Base-by-base conservation (phyloP, 2,329 filamentous ascomycete genomes). In the Cryoendolithus antarcticus region DNA sequence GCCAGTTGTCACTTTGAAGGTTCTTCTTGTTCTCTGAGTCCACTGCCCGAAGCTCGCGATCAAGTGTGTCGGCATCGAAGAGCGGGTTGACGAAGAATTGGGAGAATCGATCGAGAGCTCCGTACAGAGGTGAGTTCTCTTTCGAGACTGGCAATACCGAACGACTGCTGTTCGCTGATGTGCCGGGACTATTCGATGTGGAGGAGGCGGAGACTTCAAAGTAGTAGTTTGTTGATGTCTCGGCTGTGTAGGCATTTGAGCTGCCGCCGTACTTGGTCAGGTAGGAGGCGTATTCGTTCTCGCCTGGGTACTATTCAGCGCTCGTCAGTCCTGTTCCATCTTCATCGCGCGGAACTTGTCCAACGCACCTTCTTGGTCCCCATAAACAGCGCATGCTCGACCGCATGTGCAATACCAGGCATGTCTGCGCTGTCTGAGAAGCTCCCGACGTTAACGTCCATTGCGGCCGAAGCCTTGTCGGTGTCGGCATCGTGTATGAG, bases 11-110 rank as follows among this genome's bases (percentile, higher is more conserved):
- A 57, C 77, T 89, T 63, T 95, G 88, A 35, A 95, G 66, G 51
- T 95, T 95, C 72, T 95, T 95, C 72, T 94, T 94, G 65, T 95
- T 93, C 61, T 95, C 88, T 4, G 86, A 94, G 56, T 95, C 86
- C 12, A 95, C 88, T 1, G 88, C 88, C 48, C 74, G 78, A 45
- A 95, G 69, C 63, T 95, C 88, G 36, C 88, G 75, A 52, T 95
- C 88, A 35, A 95, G 62, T 0, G 86, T 91, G 48, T 78, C 85
- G 39, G 81, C 77, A 7, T 93, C 70, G 59, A 95, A 95, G 28
- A 95, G 70, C 0, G 88, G 88, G 45, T 82, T 74, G 48, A 93
- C 80, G 60, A 95, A 95, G 64, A 95, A 95, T 58, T 94, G 86
- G 9, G 88, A 82, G 61, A 95, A 95, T 29, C 86, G 79, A 58